Evolutionary conservation across 176 grass and related monocot genomes (phyloP).

Genomic region (Melocanna baccifera): DNA sequence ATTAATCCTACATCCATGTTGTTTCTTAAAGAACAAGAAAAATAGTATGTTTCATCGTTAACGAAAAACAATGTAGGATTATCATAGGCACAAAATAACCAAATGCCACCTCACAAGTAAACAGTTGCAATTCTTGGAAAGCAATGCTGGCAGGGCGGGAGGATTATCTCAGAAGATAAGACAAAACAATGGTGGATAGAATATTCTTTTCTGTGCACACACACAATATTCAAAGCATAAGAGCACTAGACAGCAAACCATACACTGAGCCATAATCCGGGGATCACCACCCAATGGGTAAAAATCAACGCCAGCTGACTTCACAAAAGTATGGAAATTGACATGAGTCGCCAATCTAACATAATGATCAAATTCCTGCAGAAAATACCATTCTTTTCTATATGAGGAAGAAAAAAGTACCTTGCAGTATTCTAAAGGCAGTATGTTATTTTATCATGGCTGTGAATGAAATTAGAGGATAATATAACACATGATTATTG

Average conservation of each 20-base stretch:
- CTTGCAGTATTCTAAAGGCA: slow-evolving; percentile 13
- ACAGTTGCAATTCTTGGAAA: background rate
- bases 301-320: slow-evolving; percentile 85
- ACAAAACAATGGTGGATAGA: background rate
- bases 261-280: slow-evolving; percentile 85
- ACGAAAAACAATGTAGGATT: background rate
- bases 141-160: background rate
- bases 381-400: slow-evolving; percentile 1
- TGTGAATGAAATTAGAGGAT: slow-evolving; percentile 1
- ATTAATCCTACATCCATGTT: background rate
- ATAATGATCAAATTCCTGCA: slow-evolving; percentile 96
- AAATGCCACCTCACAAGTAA: slow-evolving; percentile 7
- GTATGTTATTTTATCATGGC: background rate
- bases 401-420: background rate
- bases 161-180: background rate
- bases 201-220: slow-evolving; percentile 5
- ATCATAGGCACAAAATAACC: slow-evolving; percentile 17
- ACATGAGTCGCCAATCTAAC: slow-evolving; percentile 96
- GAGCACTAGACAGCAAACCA: slow-evolving; percentile 35
- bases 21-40: background rate
- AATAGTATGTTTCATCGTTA: background rate
- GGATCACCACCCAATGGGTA: slow-evolving; percentile 97
- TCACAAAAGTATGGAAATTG: slow-evolving; percentile 94
- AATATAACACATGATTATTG: background rate
- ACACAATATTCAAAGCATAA: slow-evolving; percentile 27